Percentiles rank a stretch among this genome's conserved stretches.
phyloP scores from a whole-genome alignment of 2,329 filamentous ascomycete genomes.

The Nectriaceae sp. region DNA sequence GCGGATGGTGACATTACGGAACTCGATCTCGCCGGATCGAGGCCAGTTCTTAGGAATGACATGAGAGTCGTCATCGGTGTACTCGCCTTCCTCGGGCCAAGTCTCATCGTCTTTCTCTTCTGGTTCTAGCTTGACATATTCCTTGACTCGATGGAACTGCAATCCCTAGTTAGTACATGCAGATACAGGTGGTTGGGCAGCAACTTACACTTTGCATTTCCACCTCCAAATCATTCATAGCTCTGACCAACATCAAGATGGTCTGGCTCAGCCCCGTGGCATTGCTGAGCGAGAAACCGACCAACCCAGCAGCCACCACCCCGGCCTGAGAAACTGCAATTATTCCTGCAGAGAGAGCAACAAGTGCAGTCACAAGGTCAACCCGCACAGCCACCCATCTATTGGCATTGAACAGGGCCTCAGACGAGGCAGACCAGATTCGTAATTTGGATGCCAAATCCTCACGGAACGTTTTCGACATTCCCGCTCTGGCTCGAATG shows the following conservation, averaged over 20 bases:
- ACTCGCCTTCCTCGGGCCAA: constrained; percentile 41
- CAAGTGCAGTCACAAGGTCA: constrained; percentile 55
- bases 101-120: constrained; percentile 45
- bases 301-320: constrained; percentile 50
- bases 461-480: constrained; percentile 48
- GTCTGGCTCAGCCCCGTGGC: constrained; percentile 55
- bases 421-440: constrained; percentile 46
- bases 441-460: constrained; percentile 53
- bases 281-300: constrained; percentile 58
- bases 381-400: constrained; percentile 58
- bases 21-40: constrained; percentile 49
- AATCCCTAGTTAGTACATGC: not conserved
- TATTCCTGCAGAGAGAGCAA: constrained; percentile 51
- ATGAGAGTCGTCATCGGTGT: constrained; percentile 40
- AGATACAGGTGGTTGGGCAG: not conserved
- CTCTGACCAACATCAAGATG: constrained; percentile 53
- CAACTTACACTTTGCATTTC: constrained; percentile 56
- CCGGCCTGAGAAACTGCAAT: constrained; percentile 53
- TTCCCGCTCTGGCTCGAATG: constrained; percentile 52
- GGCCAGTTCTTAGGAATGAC: constrained; percentile 48
- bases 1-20: constrained; percentile 52
- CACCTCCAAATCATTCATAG: constrained; percentile 58
- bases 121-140: constrained; percentile 48
- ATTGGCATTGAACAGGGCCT: constrained; percentile 57
- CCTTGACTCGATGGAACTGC: constrained; percentile 48